Conservation (phyloP, 1,139 yeast genomes). For the Suhomyces bokatorum region DNA sequence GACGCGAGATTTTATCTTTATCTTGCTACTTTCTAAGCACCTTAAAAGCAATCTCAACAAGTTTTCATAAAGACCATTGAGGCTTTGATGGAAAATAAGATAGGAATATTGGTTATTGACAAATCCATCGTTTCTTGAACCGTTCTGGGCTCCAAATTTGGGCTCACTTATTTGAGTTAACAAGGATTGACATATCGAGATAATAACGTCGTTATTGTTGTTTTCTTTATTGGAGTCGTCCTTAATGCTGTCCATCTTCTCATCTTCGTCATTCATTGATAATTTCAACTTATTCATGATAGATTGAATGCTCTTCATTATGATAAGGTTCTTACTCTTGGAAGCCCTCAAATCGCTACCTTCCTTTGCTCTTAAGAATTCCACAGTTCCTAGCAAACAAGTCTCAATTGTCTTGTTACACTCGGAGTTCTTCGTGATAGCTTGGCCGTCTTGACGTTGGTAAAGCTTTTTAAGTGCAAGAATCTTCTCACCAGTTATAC, state of each 20-base stretch:
- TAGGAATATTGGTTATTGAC: background rate
- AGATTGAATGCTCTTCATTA: too few relatives aligned
- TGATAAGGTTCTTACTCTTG: too few relatives aligned
- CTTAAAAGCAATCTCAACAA: constrained; percentile 51
- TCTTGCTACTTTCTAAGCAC: constrained; percentile 52
- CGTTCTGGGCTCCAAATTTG: too few relatives aligned
- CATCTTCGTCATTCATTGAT: too few relatives aligned
- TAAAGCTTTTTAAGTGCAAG: constrained; percentile 28
- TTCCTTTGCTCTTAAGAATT: constrained; percentile 17
- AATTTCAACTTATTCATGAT: too few relatives aligned
- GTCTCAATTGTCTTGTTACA: background rate
- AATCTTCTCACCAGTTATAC: constrained; percentile 54
- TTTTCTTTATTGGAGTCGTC: too few relatives aligned
- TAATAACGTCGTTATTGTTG: too few relatives aligned
- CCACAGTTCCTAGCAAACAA: constrained; percentile 14
- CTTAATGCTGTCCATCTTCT: too few relatives aligned
- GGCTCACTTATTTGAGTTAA: too few relatives aligned
- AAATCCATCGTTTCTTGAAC: constrained; percentile 10
- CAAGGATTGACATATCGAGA: too few relatives aligned
- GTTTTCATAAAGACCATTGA: constrained; percentile 50
- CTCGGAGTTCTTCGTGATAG: too few relatives aligned
- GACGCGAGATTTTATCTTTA: constrained; percentile 65
- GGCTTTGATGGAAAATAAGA: constrained; percentile 28
- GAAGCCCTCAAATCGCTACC: constrained; percentile 5
- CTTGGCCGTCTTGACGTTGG: too few relatives aligned